Evolutionary conservation across 495 filamentous ascomycete genomes (phyloP).

Genomic region (Hypoxylon subgilvum): DNA sequence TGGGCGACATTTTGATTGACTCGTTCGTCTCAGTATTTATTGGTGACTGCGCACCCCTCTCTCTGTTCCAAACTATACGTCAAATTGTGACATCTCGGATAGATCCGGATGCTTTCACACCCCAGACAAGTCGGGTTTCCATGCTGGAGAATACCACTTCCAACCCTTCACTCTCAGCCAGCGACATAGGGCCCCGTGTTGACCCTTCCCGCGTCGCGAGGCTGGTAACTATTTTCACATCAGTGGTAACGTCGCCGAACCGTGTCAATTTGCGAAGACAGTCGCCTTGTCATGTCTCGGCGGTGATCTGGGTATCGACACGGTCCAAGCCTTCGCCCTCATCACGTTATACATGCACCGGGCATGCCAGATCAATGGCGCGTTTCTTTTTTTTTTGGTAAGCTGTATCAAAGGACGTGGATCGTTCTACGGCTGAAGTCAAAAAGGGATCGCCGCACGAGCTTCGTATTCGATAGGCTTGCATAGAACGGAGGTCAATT

Average conservation of each 20-base stretch:
- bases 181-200: constrained; percentile 30
- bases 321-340: constrained; percentile 64
- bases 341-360: constrained; percentile 67
- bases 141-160: constrained; percentile 61
- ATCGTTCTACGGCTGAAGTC: constrained; percentile 26
- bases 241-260: constrained; percentile 33
- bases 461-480: constrained; percentile 66
- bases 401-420: neutral
- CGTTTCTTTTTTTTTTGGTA: constrained; percentile 63
- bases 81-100: constrained; percentile 69
- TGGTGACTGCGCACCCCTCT: constrained; percentile 71
- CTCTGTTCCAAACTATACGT: constrained; percentile 70
- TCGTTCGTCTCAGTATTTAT: constrained; percentile 56
- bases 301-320: constrained; percentile 61
- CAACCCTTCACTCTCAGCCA: constrained; percentile 12
- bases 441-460: constrained; percentile 60
- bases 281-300: constrained; percentile 61
- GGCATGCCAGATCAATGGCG: constrained; percentile 65
- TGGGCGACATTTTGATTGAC: neutral
- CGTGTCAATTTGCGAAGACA: constrained; percentile 57
- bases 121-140: constrained; percentile 67
- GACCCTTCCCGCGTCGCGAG: constrained; percentile 15
- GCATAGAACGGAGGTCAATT: constrained; percentile 66
- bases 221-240: constrained; percentile 44
- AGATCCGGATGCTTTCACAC: constrained; percentile 67